phyloP scores from a whole-genome alignment of 106 monocot species.

The Posidonia australis region DNA sequence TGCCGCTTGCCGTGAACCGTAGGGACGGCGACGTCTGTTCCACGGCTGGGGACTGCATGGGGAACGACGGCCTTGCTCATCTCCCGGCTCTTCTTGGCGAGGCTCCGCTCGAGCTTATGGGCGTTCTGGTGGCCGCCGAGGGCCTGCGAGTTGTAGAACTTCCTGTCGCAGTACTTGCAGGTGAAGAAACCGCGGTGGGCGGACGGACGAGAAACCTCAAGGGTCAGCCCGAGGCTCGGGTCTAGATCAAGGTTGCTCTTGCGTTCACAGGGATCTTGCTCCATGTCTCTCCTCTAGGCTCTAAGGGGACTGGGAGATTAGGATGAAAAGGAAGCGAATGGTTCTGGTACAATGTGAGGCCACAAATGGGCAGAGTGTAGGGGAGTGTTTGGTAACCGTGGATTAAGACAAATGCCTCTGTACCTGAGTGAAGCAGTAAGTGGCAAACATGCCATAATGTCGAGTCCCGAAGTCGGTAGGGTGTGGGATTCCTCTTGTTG shows the following conservation, averaged over 20 bases:
- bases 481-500: no score
- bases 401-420: no score
- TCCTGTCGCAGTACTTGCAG: conserved; percentile 9
- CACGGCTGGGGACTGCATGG: neutral
- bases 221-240: neutral
- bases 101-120: conserved; percentile 2
- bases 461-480: no score
- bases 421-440: no score
- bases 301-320: no score
- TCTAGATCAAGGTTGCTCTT: neutral
- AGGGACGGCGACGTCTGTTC: neutral
- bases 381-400: no score
- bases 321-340: no score
- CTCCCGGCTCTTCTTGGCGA: neutral
- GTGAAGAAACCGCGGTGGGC: neutral
- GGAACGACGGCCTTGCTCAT: neutral
- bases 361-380: no score
- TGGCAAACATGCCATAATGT: no score
- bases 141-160: conserved; percentile 8
- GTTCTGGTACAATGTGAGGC: no score
- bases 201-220: neutral
- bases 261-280: no score
- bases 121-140: conserved; percentile 7
- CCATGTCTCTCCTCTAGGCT: no score
- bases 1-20: neutral